A percentile compares a stretch with the other conserved stretches of the same genome.
Conservation (phyloP, 352 stramenopile genomes). For the Blastocystis sp. region DNA sequence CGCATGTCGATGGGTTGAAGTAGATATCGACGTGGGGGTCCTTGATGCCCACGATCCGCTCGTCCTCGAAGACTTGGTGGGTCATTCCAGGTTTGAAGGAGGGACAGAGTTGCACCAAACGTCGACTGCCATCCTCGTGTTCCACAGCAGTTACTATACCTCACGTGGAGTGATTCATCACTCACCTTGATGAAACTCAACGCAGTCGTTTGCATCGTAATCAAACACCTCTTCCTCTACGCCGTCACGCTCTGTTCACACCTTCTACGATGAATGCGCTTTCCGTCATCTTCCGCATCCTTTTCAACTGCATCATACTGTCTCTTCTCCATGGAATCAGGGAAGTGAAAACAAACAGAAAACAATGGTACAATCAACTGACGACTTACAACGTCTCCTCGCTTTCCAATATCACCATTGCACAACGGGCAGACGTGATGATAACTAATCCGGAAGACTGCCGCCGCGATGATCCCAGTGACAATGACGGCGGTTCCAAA, state of each 20-base stretch:
- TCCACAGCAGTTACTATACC: conserved; percentile 13
- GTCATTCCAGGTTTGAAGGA: conserved; percentile 31
- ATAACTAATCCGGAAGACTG: neutral
- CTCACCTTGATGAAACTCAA: conserved; percentile 32
- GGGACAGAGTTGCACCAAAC: conserved; percentile 12
- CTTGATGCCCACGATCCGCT: conserved; percentile 14
- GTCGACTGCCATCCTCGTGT: neutral
- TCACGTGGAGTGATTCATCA: neutral
- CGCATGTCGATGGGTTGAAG: conserved; percentile 20
- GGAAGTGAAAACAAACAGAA: neutral
- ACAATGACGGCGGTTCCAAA: neutral
- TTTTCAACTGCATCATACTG: neutral
- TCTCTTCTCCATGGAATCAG: neutral
- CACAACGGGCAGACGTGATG: conserved; percentile 13
- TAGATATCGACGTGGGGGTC: conserved; percentile 39
- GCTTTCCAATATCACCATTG: neutral
- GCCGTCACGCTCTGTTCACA: too few species aligned
- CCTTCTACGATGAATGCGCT: too few species aligned
- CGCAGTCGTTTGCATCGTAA: neutral
- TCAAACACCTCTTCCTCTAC: neutral
- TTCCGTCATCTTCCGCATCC: too few species aligned
- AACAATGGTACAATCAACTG: neutral
- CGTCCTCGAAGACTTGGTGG: conserved; percentile 29
- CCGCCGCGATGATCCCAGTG: neutral
- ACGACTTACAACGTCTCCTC: neutral